Evolutionary conservation across 352 stramenopile genomes (phyloP), one percentile per base, ranked within the genome.

Genomic region (Globisporangium emineosum): DNA sequence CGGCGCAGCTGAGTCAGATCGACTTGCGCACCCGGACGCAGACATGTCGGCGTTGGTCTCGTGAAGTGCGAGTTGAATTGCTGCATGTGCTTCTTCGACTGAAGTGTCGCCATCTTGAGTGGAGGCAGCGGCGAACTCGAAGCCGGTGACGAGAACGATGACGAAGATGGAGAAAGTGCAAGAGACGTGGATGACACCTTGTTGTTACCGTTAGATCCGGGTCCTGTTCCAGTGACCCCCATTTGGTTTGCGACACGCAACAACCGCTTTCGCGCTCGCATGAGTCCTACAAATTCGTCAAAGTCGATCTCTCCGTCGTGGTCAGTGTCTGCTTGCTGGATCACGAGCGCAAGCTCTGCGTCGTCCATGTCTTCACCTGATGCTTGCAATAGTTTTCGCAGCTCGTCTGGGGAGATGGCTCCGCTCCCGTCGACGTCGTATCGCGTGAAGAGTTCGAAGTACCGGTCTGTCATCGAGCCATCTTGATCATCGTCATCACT

Each of bases 341-440:
- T 81, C 15, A 93, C 78, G 0, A 68, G 69, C 9, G 76, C 66
- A n/a, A 94, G 77, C 65, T 94, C 86, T 0, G 73, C 71, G 19
- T 90, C 86, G 50, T 94, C 85, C 78, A 91, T 89, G 42, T 86
- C 72, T 76, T 93, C 83, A 8, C 84, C 88, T 2, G 86, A 75
- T 0, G 76, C 73, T 2, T 72, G 54, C 5, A 96, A 65, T 23
- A 96, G 62, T 49, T 79, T 59, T 1, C 71, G 73, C 6, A 96
- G 67, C 61, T 96, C 86, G 3, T 75, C 68, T 0, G 86, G 80
- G 2, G 88, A 96, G 56, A 96, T 91, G 2, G 81, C 66, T 2
- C 84, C 86, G 49, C 87, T 96, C 21, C 83, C 67, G 56, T 96
- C 85, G n/a, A 79, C 72, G 62, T 96, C 88, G 62, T 84, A 94